A percentile compares a stretch with the other conserved stretches of the same genome.
Conservation (phyloP, 2,329 filamentous ascomycete genomes). For the Elsinoe perseae region DNA sequence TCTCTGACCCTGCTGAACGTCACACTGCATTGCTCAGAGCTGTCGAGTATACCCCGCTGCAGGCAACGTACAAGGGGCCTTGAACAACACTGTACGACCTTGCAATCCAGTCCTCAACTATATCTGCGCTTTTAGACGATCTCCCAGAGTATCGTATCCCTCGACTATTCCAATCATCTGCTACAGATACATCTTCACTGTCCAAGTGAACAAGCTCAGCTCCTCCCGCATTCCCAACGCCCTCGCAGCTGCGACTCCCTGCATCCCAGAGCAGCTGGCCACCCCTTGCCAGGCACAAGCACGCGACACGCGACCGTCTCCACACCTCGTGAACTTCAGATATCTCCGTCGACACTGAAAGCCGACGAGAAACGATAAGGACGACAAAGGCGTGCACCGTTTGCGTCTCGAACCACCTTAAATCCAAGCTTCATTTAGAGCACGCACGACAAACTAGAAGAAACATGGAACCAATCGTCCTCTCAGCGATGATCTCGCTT, state of each 20-base stretch:
- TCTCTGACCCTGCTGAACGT: neutral
- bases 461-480: conserved; percentile 5
- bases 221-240: neutral
- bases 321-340: too few species aligned
- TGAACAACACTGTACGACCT: neutral
- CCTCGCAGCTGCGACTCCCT: neutral
- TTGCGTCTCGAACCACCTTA: neutral
- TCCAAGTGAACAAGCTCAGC: neutral
- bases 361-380: too few species aligned
- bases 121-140: too few species aligned
- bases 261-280: neutral
- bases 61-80: neutral
- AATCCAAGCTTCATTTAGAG: neutral
- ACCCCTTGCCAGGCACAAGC: neutral
- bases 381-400: too few species aligned
- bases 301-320: neutral
- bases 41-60: neutral
- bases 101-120: neutral
- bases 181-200: too few species aligned
- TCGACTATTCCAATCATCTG: too few species aligned
- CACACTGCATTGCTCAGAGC: neutral
- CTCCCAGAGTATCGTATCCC: too few species aligned
- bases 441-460: neutral
- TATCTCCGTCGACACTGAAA: too few species aligned
- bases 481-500: conserved; percentile 13